Evolutionary conservation across 164 flowering plant genomes (phyloP).

Genomic region (Stephania yunnanensis): DNA sequence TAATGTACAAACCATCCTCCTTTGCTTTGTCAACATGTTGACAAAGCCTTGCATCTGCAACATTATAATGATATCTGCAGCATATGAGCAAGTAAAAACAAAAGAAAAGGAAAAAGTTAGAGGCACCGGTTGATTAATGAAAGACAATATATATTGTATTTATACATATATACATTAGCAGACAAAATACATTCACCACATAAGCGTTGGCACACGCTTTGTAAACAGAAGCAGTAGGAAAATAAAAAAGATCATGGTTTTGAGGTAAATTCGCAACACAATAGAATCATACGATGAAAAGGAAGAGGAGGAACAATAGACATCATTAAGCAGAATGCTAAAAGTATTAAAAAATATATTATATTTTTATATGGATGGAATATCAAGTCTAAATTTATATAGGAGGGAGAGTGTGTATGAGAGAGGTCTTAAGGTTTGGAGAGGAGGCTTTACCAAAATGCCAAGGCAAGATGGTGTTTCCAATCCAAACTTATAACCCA

Average conservation of each 20-base stretch:
- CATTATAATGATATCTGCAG: constrained; percentile 56
- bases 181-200: not conserved
- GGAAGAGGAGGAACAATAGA: not conserved
- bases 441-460: no score
- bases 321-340: not conserved
- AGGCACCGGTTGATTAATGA: not conserved
- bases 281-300: not conserved
- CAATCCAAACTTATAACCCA: no score
- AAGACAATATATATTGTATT: not conserved
- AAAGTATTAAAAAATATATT: not conserved
- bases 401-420: no score
- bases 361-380: no score
- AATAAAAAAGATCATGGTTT: not conserved
- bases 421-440: no score
- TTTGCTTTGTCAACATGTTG: constrained; percentile 53
- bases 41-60: constrained; percentile 35
- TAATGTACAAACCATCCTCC: constrained; percentile 46
- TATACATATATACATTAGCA: no score
- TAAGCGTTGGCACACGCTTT: not conserved
- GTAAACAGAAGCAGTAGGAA: not conserved
- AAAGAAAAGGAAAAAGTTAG: not conserved
- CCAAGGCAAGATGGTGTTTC: no score
- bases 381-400: no score
- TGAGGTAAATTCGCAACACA: not conserved
- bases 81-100: not conserved